Evolutionary conservation across 2,329 filamentous ascomycete genomes (phyloP), one percentile per base, ranked within the genome.

Genomic region (Colletotrichum lini): DNA sequence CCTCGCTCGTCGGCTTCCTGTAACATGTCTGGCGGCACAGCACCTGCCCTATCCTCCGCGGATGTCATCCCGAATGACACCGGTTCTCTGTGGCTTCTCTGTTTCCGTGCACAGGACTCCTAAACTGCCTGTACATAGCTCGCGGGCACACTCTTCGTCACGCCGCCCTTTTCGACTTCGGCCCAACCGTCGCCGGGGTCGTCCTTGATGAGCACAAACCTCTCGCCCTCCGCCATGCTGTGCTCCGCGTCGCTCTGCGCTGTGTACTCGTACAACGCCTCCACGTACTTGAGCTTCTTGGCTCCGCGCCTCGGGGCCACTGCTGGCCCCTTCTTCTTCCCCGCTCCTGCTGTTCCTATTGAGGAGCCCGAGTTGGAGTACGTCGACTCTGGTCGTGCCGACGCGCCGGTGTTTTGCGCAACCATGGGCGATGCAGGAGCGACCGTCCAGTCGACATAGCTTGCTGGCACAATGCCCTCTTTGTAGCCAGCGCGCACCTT

Each of bases 101-200:
- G 23, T 23, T 53, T 52, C 62, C 30, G 58, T 38, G 56, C 60
- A 59, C 47, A 60, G 49, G 73, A 47, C 74, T 75, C 76, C 82
- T 84, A 93, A 61, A 94, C 90, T 77, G 92, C 89, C 82, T 95
- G 93, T 71, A 98, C 89, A 84, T 98, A 99, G 81, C 94, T 97
- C 47, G 95, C 95, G 56, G 96, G 96, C 65, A 99, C 96, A 80
- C 95, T 98, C 79, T 91, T 95, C 59, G 92, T 94, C 50, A 91
- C 85, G 1, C 95, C 95, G 21, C 94, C 95, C 81, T 94, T 95
- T 84, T 98, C 96, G 21, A 99, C 96, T 84, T 98, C 96, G 38
- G 92, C 94, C 96, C 96, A 99, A 0, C 96, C 96, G 83, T 98
- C 96, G 1, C 96, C 96, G 0, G 91, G 89, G 79, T 98, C 96